A percentile compares a stretch with the other conserved stretches of the same genome.
phyloP scores from a whole-genome alignment of 805 yeast species.

The Candida nemodendra region DNA sequence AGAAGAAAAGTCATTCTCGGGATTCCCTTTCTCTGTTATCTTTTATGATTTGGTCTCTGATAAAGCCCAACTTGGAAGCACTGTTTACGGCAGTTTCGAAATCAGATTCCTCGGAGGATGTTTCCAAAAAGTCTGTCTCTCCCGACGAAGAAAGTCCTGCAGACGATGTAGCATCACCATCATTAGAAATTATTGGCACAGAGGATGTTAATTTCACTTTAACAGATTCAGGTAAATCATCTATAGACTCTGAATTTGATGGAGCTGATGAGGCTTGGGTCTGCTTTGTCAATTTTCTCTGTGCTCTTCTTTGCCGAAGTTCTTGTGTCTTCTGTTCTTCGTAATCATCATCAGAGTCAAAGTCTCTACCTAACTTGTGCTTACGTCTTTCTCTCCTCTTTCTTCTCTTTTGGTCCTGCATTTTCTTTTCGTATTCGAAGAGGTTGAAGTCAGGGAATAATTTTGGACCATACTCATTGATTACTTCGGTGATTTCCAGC shows the following conservation, averaged over 20 bases:
- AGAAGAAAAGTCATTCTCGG: slow-evolving; percentile 1
- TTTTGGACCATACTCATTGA: slow-evolving; percentile 80
- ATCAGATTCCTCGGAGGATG: slow-evolving; percentile 20
- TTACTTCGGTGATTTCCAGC: slow-evolving; percentile 71
- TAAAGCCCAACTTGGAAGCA: slow-evolving; percentile 16
- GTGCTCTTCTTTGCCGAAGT: slow-evolving; percentile 42
- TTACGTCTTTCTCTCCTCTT: slow-evolving; percentile 27
- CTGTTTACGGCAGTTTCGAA: slow-evolving; percentile 4
- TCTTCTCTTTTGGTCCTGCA: slow-evolving; percentile 32
- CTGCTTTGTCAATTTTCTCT: slow-evolving; percentile 26
- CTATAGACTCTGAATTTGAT: no score
- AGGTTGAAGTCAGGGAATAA: slow-evolving; percentile 82
- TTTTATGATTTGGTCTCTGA: slow-evolving; percentile 29
- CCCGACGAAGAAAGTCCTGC: slow-evolving; percentile 32
- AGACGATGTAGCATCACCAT: slow-evolving; percentile 30
- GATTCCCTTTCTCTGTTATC: slow-evolving; percentile 30
- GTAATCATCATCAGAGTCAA: slow-evolving; percentile 43
- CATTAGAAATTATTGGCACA: slow-evolving; percentile 55
- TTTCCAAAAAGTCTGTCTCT: slow-evolving; percentile 25
- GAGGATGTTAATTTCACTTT: slow-evolving; percentile 45
- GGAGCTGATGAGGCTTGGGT: slow-evolving; percentile 13
- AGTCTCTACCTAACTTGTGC: slow-evolving; percentile 20
- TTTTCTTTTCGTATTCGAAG: slow-evolving; percentile 43
- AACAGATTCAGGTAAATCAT: slow-evolving; percentile 35
- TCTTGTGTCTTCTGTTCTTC: slow-evolving; percentile 50